A percentile compares a stretch with the other conserved stretches of the same genome.
Conservation (phyloP, 345 rosid genomes). For the Geranium brycei region DNA sequence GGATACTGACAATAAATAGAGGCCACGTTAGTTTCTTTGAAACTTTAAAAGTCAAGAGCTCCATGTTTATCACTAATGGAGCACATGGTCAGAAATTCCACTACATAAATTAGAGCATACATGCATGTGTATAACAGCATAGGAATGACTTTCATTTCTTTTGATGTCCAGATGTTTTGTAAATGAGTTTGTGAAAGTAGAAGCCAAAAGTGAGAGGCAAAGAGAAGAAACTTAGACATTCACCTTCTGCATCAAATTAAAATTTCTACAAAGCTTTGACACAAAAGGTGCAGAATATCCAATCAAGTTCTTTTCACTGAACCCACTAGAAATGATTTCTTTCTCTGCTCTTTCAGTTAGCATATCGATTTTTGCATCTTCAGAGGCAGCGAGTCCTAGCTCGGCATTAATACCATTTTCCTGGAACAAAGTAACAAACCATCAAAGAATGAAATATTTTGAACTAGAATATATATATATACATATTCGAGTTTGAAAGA, state of each 20-base stretch:
- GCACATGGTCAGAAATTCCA: constrained; percentile 1
- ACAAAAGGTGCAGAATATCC: constrained; percentile 75
- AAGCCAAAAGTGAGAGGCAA: constrained; percentile 3
- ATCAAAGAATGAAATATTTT: constrained; percentile 3
- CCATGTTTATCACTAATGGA: no score
- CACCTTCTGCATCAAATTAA: constrained; percentile 80
- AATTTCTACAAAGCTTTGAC: constrained; percentile 80
- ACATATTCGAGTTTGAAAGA: not conserved
- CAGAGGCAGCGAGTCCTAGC: constrained; percentile 88
- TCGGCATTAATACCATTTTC: constrained; percentile 73
- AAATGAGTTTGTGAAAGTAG: not conserved
- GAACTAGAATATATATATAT: not conserved
- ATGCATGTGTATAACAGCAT: not conserved
- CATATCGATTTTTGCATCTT: constrained; percentile 72
- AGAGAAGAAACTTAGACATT: constrained; percentile 8
- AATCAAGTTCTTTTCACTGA: constrained; percentile 48
- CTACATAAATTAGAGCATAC: not conserved
- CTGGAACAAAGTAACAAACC: constrained; percentile 32
- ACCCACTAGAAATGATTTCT: constrained; percentile 71
- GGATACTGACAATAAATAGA: constrained; percentile 43
- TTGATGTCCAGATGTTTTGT: not conserved
- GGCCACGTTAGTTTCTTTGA: constrained; percentile 1
- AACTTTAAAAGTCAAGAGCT: not conserved
- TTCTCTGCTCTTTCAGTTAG: constrained; percentile 81
- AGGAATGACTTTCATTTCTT: not conserved